These are phyloP conservation scores for Polychaeton citri DNA, from an alignment of 2,329 filamentous ascomycete species.

Conservation along the genomic window DNA sequence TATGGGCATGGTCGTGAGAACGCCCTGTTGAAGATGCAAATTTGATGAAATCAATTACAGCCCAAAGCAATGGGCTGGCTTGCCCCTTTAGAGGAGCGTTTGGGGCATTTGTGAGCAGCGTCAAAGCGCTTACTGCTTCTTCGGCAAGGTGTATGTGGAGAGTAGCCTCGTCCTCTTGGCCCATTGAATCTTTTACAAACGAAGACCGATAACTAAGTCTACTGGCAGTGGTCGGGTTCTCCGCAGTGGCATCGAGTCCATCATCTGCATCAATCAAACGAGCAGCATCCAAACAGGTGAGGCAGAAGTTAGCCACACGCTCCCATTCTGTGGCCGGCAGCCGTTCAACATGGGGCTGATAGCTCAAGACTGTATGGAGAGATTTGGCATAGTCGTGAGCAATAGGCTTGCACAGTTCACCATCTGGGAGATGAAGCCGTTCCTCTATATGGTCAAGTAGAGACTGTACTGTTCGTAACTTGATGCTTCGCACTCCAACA, in stretches of 20 bases:
- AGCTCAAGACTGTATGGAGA: conserved; percentile 55
- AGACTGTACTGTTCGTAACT: conserved; percentile 62
- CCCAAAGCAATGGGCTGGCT: conserved; percentile 7
- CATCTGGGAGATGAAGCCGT: conserved; percentile 43
- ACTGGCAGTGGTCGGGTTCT: conserved; percentile 4
- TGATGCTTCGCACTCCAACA: conserved; percentile 54
- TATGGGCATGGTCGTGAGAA: conserved; percentile 60
- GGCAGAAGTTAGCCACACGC: conserved; percentile 56
- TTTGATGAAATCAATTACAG: conserved; percentile 39
- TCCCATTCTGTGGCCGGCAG: conserved; percentile 58
- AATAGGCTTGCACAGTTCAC: conserved; percentile 55
- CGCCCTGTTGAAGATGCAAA: conserved; percentile 40
- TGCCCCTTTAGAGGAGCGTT: conserved; percentile 15
- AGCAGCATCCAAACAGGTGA: conserved; percentile 39
- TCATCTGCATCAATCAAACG: conserved; percentile 1
- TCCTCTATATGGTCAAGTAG: conserved; percentile 74
- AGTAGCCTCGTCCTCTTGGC: conserved; percentile 12
- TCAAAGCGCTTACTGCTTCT: conserved; percentile 17
- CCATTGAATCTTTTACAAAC: conserved; percentile 1
- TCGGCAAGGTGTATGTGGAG: conserved; percentile 13
- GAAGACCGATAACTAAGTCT: conserved; percentile 12
- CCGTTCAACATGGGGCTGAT: conserved; percentile 68
- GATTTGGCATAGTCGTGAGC: conserved; percentile 66
- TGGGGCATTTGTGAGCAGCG: conserved; percentile 15
- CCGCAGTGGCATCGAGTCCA: conserved; percentile 1